Percentiles rank a stretch among this genome's conserved stretches.
These are phyloP conservation scores for Jackrogersella multiformis DNA, from an alignment of 495 filamentous ascomycete genomes.

Conservation along the genomic window DNA sequence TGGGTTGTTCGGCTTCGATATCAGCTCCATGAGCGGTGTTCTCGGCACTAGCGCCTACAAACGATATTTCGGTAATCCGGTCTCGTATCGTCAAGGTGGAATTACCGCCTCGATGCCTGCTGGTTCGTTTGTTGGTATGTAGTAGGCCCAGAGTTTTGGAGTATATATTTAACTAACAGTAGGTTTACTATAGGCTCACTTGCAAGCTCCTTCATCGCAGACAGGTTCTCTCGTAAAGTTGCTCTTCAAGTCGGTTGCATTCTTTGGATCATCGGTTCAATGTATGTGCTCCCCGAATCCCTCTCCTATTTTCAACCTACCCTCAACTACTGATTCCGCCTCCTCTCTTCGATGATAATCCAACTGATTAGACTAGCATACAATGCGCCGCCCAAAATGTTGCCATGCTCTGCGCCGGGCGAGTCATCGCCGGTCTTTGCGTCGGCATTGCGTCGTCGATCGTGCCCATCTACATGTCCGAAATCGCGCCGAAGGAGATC, in stretches of 20 bases:
- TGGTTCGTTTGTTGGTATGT: slow-evolving; percentile 70
- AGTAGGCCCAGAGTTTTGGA: too few relatives aligned
- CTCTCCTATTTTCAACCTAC: not conserved
- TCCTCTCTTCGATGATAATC: not conserved
- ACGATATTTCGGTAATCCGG: slow-evolving; percentile 66
- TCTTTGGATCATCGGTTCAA: slow-evolving; percentile 75
- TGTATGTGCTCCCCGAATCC: slow-evolving; percentile 52
- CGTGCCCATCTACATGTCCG: slow-evolving; percentile 81
- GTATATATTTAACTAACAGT: not conserved
- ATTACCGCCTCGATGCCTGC: slow-evolving; percentile 78
- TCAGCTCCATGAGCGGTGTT: slow-evolving; percentile 74
- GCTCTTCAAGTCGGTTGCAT: slow-evolving; percentile 74
- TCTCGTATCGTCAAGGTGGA: slow-evolving; percentile 66
- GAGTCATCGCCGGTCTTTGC: slow-evolving; percentile 75
- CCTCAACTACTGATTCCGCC: not conserved
- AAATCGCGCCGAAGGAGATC: slow-evolving; percentile 80
- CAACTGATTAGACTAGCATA: slow-evolving; percentile 47
- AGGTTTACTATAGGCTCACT: slow-evolving; percentile 59
- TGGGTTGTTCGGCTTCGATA: slow-evolving; percentile 78
- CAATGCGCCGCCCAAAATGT: slow-evolving; percentile 69
- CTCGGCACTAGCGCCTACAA: slow-evolving; percentile 69
- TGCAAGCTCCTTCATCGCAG: slow-evolving; percentile 70
- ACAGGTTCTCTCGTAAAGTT: slow-evolving; percentile 72
- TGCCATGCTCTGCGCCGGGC: slow-evolving; percentile 71
- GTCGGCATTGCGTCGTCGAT: slow-evolving; percentile 79